Percentiles rank a stretch among this genome's conserved stretches.
Evolutionary conservation across 2,329 filamentous ascomycete genomes (phyloP).

Genomic region (Fusarium metavorans): DNA sequence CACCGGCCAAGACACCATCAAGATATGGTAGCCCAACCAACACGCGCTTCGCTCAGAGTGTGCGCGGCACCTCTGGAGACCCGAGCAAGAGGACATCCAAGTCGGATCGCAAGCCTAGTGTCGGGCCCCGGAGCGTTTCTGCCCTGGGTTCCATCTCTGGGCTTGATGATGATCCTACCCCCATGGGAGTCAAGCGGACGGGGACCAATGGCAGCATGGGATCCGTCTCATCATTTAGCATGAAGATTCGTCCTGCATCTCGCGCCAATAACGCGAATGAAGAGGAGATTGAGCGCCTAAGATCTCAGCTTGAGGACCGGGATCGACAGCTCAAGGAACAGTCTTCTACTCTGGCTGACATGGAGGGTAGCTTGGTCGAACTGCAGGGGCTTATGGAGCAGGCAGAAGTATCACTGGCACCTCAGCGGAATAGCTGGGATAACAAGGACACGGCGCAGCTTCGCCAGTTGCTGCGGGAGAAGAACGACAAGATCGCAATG

Average conservation of each 20-base stretch:
- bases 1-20: slow-evolving; percentile 56
- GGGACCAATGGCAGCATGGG: slow-evolving; percentile 67
- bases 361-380: slow-evolving; percentile 89
- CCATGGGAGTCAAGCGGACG: slow-evolving; percentile 63
- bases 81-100: slow-evolving; percentile 67
- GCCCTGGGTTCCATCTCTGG: slow-evolving; percentile 65
- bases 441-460: slow-evolving; percentile 82
- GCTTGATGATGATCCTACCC: slow-evolving; percentile 69
- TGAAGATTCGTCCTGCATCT: slow-evolving; percentile 65
- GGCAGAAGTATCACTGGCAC: slow-evolving; percentile 54
- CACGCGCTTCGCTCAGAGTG: slow-evolving; percentile 71
- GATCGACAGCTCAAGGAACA: slow-evolving; percentile 93
- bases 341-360: slow-evolving; percentile 82
- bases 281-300: slow-evolving; percentile 80
- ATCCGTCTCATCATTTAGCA: slow-evolving; percentile 66
- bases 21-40: slow-evolving; percentile 60
- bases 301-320: slow-evolving; percentile 81
- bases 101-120: slow-evolving; percentile 62
- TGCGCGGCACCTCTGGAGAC: slow-evolving; percentile 71
- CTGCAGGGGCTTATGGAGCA: slow-evolving; percentile 76
- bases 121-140: slow-evolving; percentile 70
- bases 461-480: slow-evolving; percentile 86
- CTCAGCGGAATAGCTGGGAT: slow-evolving; percentile 64
- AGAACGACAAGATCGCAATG: slow-evolving; percentile 95
- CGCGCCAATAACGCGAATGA: slow-evolving; percentile 68